These are phyloP conservation scores for Trametes maxima DNA, from an alignment of 768 basidiomycete genomes.

Conservation along the genomic window DNA sequence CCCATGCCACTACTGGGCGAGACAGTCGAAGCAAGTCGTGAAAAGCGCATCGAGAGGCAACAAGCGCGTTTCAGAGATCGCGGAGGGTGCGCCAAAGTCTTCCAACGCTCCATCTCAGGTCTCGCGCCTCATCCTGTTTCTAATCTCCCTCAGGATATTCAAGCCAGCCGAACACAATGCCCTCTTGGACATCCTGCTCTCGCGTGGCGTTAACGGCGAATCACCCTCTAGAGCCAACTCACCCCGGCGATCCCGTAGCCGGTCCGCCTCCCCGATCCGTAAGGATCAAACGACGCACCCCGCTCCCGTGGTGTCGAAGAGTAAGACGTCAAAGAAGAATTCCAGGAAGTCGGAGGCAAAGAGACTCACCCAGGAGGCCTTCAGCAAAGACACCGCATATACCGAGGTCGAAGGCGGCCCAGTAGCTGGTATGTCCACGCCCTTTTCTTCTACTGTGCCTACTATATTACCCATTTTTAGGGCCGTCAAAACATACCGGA, in stretches of 20 bases:
- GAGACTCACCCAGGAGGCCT: background rate
- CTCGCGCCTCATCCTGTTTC: background rate
- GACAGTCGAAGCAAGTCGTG: conserved; percentile 60
- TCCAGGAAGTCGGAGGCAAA: background rate
- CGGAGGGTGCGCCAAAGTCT: conserved; percentile 34
- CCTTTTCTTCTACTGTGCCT: background rate
- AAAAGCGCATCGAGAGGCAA: conserved; percentile 60
- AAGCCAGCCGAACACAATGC: conserved; percentile 52
- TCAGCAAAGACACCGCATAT: background rate
- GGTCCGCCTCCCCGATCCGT: conserved; percentile 9
- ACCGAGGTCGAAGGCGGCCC: background rate
- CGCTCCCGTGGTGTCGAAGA: background rate
- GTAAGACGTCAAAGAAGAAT: background rate
- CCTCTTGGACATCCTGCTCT: conserved; percentile 55
- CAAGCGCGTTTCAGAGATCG: conserved; percentile 68
- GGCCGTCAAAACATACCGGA: background rate
- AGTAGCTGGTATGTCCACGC: conserved; percentile 1
- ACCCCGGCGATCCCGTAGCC: conserved; percentile 14
- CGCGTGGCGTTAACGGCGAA: conserved; percentile 49
- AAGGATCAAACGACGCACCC: background rate
- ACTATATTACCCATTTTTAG: background rate
- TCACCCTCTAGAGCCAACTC: conserved; percentile 38
- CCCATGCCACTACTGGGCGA: conserved; percentile 26
- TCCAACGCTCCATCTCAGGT: background rate
- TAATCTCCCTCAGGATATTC: conserved; percentile 45